Conservation (phyloP, 352 stramenopile species). For the Pythium guiyangense region DNA sequence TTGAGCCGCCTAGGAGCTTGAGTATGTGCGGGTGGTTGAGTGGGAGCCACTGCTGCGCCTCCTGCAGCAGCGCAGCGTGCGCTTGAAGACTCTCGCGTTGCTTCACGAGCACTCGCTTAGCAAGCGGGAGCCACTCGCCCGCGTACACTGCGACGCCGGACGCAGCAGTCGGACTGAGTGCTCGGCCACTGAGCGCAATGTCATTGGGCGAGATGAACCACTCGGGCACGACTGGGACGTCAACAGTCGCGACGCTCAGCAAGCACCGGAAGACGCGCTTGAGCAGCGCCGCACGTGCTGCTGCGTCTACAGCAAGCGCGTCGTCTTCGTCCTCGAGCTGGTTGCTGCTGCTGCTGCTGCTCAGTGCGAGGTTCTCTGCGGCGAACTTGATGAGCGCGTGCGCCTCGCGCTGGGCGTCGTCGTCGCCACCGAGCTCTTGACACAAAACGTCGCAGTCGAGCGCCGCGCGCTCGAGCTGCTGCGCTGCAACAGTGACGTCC, state of each 20-base stretch:
- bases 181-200: constrained; percentile 3
- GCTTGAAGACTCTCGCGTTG: constrained; percentile 15
- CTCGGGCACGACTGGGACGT: constrained; percentile 1
- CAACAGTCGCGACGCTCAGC: constrained; percentile 1
- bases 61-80: constrained; percentile 24
- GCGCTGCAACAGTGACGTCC: constrained; percentile 36
- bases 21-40: constrained; percentile 52
- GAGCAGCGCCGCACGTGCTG: background rate
- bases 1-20: constrained; percentile 47
- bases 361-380: constrained; percentile 26
- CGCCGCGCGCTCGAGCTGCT: constrained; percentile 29
- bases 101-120: constrained; percentile 33
- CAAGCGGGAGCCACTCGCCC: constrained; percentile 21
- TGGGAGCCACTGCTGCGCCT: constrained; percentile 34
- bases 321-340: constrained; percentile 5
- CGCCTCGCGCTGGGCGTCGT: constrained; percentile 18
- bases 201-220: constrained; percentile 6
- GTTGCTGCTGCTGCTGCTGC: constrained; percentile 4
- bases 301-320: background rate
- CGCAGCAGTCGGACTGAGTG: background rate
- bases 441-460: constrained; percentile 16
- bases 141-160: constrained; percentile 5
- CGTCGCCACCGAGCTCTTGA: constrained; percentile 13
- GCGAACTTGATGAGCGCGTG: constrained; percentile 55
- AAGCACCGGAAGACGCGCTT: constrained; percentile 9